phyloP scores from a whole-genome alignment of 2,329 filamentous ascomycete species.

The Trichoderma atrobrunneum region DNA sequence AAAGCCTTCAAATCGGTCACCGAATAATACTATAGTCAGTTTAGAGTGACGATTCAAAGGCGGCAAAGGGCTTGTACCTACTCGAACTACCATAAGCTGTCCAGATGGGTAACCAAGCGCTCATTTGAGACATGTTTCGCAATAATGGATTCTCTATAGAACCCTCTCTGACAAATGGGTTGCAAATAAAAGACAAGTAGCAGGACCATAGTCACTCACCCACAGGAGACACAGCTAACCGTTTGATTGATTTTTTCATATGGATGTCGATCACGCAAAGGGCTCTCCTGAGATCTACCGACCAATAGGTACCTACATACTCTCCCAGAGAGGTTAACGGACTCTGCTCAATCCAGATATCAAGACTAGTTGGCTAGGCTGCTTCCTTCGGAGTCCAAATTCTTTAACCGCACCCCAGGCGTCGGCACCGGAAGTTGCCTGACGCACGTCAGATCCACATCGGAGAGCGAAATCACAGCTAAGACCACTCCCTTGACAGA shows the following conservation, averaged over 20 bases:
- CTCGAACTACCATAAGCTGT: not conserved
- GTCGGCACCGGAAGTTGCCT: not conserved
- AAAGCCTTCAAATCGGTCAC: not conserved
- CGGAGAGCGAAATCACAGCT: not conserved
- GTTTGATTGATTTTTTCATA: not conserved
- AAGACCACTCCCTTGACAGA: not conserved
- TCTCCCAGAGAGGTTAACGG: not conserved
- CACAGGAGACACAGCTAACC: too few relatives aligned
- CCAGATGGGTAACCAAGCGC: not conserved
- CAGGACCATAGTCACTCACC: not conserved
- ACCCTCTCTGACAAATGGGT: not conserved
- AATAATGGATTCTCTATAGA: not conserved
- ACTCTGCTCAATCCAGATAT: not conserved
- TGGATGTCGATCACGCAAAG: not conserved
- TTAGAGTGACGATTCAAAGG: not conserved
- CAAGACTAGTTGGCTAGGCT: not conserved
- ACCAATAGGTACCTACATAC: not conserved
- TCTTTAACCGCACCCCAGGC: not conserved
- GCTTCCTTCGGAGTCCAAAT: not conserved
- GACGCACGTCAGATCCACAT: not conserved
- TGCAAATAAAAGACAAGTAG: not conserved
- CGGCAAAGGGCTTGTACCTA: not conserved
- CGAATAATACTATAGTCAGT: not conserved
- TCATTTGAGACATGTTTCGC: not conserved
- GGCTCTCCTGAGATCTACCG: not conserved